Evolutionary conservation across 768 basidiomycete species (phyloP).

Genomic region (Russula sp.): DNA sequence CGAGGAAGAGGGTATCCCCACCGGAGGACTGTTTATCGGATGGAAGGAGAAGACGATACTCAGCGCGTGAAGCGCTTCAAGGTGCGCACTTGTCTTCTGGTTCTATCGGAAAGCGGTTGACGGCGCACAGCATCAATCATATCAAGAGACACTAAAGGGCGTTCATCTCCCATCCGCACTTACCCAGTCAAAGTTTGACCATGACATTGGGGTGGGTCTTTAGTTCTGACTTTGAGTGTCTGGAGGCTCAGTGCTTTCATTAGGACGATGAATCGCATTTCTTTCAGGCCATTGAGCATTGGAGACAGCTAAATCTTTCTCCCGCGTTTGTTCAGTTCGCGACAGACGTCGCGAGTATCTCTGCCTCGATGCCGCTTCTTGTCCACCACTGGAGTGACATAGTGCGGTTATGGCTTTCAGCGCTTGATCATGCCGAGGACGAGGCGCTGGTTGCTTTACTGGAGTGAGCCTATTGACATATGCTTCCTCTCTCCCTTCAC

Average conservation of each 20-base stretch:
- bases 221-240: neutral
- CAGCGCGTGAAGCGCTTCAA: constrained; percentile 48
- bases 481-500: neutral
- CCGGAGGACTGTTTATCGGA: constrained; percentile 18
- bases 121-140: constrained; percentile 59
- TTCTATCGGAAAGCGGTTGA: neutral
- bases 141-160: constrained; percentile 56
- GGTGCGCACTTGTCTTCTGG: constrained; percentile 28
- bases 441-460: constrained; percentile 69
- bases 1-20: neutral
- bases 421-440: constrained; percentile 55
- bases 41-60: constrained; percentile 2
- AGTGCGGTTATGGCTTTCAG: constrained; percentile 54
- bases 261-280: constrained; percentile 81
- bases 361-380: constrained; percentile 72
- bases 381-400: constrained; percentile 76
- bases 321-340: constrained; percentile 70
- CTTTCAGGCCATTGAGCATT: constrained; percentile 63
- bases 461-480: constrained; percentile 48
- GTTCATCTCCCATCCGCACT: constrained; percentile 70
- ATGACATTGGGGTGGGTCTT: constrained; percentile 47
- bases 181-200: constrained; percentile 44
- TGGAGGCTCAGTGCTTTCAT: neutral
- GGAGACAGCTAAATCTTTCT: constrained; percentile 75
- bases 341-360: constrained; percentile 50